Evolutionary conservation across 805 yeast species (phyloP).

Genomic region (Saturnispora besseyi): DNA sequence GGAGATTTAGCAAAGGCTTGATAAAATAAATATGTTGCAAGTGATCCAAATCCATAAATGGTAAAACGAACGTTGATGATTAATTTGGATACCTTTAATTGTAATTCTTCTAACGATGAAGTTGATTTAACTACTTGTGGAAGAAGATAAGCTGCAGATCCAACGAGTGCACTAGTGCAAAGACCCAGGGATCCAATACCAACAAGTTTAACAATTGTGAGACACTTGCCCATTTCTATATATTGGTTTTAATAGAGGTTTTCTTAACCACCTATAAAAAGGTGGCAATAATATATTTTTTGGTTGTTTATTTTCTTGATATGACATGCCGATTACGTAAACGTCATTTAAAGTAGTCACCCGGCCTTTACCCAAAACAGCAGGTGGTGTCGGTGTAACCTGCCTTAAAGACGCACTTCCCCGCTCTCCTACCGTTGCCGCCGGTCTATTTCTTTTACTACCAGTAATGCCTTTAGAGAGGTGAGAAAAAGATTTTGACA

Average conservation of each 20-base stretch:
- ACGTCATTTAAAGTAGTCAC: too few relatives aligned
- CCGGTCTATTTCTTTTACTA: background rate
- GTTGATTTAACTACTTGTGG: background rate
- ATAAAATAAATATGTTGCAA: slow-evolving; percentile 44
- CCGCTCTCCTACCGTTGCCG: background rate
- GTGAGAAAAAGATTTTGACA: too few relatives aligned
- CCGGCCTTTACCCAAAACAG: too few relatives aligned
- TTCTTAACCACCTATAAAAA: too few relatives aligned
- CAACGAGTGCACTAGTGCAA: slow-evolving; percentile 42
- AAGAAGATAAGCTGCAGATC: slow-evolving; percentile 12
- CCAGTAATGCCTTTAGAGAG: too few relatives aligned
- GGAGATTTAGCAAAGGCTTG: slow-evolving; percentile 53
- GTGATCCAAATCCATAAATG: slow-evolving; percentile 30
- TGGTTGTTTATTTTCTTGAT: background rate
- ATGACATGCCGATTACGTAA: too few relatives aligned
- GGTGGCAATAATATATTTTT: too few relatives aligned
- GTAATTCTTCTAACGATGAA: background rate
- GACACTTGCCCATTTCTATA: slow-evolving; percentile 41
- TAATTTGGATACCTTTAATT: background rate
- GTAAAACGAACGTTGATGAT: slow-evolving; percentile 20
- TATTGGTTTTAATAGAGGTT: too few relatives aligned
- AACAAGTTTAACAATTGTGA: slow-evolving; percentile 48
- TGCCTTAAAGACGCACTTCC: too few relatives aligned
- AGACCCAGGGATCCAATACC: slow-evolving; percentile 66
- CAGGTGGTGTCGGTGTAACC: too few relatives aligned